Evolutionary conservation across 1,139 yeast genomes (phyloP).

Genomic region (Cylindricascospora bacillispora): DNA sequence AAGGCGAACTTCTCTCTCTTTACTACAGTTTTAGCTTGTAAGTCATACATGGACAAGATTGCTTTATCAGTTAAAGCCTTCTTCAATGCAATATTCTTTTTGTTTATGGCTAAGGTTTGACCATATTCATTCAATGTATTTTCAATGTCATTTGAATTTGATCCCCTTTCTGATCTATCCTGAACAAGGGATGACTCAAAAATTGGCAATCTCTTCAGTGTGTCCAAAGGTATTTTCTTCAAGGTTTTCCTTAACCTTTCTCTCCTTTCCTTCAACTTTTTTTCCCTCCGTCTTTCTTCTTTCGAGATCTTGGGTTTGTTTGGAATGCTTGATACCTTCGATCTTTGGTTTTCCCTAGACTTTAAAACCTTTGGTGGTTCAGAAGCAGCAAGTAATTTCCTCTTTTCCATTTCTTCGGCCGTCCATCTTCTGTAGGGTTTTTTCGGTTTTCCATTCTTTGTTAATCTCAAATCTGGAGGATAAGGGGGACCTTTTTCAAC

Average conservation of each 20-base stretch:
- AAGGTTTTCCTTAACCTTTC: constrained; percentile 8
- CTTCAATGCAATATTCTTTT: constrained; percentile 3
- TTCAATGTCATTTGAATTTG: not conserved
- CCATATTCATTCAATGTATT: not conserved
- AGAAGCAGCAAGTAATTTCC: constrained; percentile 9
- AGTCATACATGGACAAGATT: constrained; percentile 6
- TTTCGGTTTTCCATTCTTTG: constrained; percentile 25
- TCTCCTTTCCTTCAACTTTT: constrained; percentile 13
- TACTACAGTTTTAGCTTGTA: constrained; percentile 16
- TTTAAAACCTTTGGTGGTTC: constrained; percentile 3
- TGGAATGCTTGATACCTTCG: too few relatives aligned
- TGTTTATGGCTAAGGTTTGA: not conserved
- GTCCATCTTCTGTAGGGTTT: constrained; percentile 25
- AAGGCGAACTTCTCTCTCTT: constrained; percentile 23
- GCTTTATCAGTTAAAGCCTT: constrained; percentile 1
- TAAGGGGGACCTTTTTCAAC: constrained; percentile 27
- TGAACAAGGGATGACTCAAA: constrained; percentile 19
- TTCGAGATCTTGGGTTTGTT: too few relatives aligned
- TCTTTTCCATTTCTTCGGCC: constrained; percentile 19
- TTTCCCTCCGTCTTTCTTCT: constrained; percentile 8
- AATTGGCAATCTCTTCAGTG: constrained; percentile 18
- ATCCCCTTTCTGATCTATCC: constrained; percentile 8
- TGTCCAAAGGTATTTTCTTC: constrained; percentile 14
- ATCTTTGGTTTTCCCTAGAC: constrained; percentile 6
- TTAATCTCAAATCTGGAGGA: constrained; percentile 23